Conservation (phyloP, 179 eudicot species). For the Beta corolliflora region DNA sequence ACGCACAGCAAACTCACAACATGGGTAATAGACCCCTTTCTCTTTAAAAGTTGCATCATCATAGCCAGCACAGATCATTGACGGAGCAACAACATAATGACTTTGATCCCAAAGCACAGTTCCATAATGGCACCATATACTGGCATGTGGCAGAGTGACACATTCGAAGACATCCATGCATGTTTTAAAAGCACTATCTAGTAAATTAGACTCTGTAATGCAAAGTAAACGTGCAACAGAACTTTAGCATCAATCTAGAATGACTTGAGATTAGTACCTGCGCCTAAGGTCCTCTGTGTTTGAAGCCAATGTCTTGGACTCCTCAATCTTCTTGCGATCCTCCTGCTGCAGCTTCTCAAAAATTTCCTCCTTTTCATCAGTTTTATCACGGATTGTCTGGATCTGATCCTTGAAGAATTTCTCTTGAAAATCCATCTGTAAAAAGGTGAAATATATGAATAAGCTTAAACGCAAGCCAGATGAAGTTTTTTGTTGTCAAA, state of each 20-base stretch:
- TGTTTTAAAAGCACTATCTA: background rate
- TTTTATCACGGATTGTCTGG: conserved; percentile 48
- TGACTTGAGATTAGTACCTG: conserved; percentile 36
- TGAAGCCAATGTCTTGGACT: conserved; percentile 28
- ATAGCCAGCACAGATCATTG: background rate
- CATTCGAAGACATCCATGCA: background rate
- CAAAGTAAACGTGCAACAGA: background rate
- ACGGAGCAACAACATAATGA: background rate
- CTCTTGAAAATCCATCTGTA: conserved; percentile 76
- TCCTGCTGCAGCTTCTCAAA: conserved; percentile 70
- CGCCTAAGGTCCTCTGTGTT: conserved; percentile 34
- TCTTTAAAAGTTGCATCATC: background rate
- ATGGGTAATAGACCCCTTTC: background rate
- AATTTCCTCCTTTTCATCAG: conserved; percentile 52
- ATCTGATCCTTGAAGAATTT: conserved; percentile 68
- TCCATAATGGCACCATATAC: background rate
- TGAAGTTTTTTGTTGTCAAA: background rate
- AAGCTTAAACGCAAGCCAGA: background rate
- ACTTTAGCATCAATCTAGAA: background rate
- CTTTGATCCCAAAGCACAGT: background rate
- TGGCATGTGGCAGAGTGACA: background rate
- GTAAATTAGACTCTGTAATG: background rate
- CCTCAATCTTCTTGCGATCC: conserved; percentile 50
- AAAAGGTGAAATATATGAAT: conserved; percentile 1
- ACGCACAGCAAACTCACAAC: background rate